Evolutionary conservation across 2,329 filamentous ascomycete genomes (phyloP).

Genomic region (Pseudocercospora fuligena): DNA sequence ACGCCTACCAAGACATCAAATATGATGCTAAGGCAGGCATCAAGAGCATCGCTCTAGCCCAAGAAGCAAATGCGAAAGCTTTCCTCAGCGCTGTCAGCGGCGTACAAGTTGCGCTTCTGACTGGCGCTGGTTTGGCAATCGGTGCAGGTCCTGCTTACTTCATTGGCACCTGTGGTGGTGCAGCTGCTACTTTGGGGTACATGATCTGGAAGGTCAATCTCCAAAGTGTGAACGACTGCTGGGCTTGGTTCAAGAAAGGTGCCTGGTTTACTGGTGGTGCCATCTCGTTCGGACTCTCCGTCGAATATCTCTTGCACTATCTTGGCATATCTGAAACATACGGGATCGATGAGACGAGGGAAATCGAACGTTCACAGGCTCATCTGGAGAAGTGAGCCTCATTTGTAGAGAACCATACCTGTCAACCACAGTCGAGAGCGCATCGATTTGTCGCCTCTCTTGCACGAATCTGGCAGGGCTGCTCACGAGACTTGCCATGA

Average conservation of each 20-base stretch:
- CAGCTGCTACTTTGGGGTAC: constrained; percentile 57
- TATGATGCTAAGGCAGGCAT: constrained; percentile 86
- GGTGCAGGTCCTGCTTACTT: constrained; percentile 65
- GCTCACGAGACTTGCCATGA: not conserved
- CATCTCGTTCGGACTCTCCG: constrained; percentile 60
- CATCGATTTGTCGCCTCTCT: not conserved
- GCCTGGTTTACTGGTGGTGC: constrained; percentile 66
- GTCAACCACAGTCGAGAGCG: not conserved
- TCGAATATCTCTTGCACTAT: constrained; percentile 54
- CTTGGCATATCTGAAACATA: constrained; percentile 18
- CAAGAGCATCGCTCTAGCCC: constrained; percentile 83
- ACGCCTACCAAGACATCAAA: constrained; percentile 88
- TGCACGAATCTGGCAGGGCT: not conserved
- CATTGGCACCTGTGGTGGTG: constrained; percentile 62
- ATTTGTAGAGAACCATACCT: not conserved
- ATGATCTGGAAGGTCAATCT: constrained; percentile 66
- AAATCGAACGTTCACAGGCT: not conserved
- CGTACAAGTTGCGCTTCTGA: constrained; percentile 71
- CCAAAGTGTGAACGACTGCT: constrained; percentile 62
- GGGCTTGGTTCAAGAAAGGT: constrained; percentile 69
- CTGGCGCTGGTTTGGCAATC: constrained; percentile 68
- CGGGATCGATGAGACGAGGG: not conserved
- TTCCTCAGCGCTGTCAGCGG: constrained; percentile 73
- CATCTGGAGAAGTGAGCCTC: not conserved
- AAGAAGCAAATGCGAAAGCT: constrained; percentile 76